Conservation (phyloP, 345 rosid genomes). For the Eucalyptus shirleyi region DNA sequence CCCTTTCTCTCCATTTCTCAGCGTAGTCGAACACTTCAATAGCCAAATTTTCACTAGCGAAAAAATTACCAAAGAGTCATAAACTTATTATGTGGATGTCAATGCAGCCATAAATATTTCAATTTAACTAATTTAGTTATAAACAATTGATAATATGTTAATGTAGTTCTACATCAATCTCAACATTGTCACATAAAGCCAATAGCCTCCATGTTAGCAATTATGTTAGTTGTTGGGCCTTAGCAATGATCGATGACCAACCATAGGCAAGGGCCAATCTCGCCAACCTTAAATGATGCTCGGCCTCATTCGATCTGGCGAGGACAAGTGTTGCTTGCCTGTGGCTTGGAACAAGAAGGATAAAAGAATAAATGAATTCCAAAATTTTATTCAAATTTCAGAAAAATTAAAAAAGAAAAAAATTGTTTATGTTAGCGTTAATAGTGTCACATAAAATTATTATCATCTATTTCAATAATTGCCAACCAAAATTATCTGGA, state of each 20-base stretch:
- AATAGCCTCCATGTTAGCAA: no score
- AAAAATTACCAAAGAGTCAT: neutral
- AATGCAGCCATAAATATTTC: accelerated
- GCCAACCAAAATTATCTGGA: accelerated
- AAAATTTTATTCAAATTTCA: neutral
- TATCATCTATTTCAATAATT: neutral
- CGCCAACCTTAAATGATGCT: accelerated
- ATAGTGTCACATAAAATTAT: accelerated
- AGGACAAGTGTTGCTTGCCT: neutral
- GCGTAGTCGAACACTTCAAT: neutral
- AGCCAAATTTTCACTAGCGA: accelerated
- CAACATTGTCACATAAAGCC: no score
- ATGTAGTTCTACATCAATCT: neutral
- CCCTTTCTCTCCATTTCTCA: neutral
- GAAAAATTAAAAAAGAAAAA: neutral
- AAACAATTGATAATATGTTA: neutral
- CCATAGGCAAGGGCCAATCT: neutral
- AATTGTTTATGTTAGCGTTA: accelerated
- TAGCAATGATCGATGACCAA: accelerated
- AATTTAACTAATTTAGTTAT: neutral
- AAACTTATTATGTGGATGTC: neutral
- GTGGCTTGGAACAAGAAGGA: accelerated
- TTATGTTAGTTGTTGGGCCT: neutral
- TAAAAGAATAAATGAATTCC: neutral
- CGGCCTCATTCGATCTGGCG: accelerated